Evolutionary conservation across 192 early-diverging fungal species (phyloP).

Genomic region (Podila minutissima): DNA sequence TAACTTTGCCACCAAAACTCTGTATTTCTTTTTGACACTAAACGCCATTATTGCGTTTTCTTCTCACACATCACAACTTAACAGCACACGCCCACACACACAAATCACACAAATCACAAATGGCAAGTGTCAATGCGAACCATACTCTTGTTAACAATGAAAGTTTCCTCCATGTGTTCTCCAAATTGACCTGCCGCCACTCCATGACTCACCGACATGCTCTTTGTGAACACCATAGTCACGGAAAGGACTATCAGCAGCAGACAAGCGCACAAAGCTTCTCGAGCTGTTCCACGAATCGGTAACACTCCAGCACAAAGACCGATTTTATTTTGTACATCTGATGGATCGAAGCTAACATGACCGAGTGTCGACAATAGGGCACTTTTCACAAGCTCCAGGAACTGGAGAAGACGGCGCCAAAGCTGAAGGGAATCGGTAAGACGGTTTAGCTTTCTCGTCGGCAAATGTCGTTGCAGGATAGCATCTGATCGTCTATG

Average conservation of each 20-base stretch:
- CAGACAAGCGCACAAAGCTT: slow-evolving; percentile 62
- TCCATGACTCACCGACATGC: background rate
- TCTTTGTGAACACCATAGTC: slow-evolving; percentile 36
- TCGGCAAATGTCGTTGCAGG: background rate
- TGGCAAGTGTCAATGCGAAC: too few relatives aligned
- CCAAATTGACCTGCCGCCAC: background rate
- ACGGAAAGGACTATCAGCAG: slow-evolving; percentile 58
- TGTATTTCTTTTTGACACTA: background rate
- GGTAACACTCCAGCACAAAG: slow-evolving; percentile 29
- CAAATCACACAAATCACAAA: background rate
- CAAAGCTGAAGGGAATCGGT: slow-evolving; percentile 87
- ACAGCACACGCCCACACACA: background rate
- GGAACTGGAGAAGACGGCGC: slow-evolving; percentile 85
- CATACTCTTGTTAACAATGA: too few relatives aligned
- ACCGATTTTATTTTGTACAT: background rate
- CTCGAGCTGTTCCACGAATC: slow-evolving; percentile 61
- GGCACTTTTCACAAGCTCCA: slow-evolving; percentile 81
- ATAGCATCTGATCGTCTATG: background rate
- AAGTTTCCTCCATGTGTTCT: too few relatives aligned
- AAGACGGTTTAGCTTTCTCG: slow-evolving; percentile 7
- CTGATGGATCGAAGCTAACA: background rate
- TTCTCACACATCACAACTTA: slow-evolving; percentile 4
- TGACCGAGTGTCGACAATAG: slow-evolving; percentile 25
- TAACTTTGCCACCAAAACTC: slow-evolving; percentile 23
- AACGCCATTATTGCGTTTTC: background rate